Percentiles rank a stretch among this genome's conserved stretches.
phyloP scores from a whole-genome alignment of 441 rosid genomes.

The Theobroma grandiflorum region DNA sequence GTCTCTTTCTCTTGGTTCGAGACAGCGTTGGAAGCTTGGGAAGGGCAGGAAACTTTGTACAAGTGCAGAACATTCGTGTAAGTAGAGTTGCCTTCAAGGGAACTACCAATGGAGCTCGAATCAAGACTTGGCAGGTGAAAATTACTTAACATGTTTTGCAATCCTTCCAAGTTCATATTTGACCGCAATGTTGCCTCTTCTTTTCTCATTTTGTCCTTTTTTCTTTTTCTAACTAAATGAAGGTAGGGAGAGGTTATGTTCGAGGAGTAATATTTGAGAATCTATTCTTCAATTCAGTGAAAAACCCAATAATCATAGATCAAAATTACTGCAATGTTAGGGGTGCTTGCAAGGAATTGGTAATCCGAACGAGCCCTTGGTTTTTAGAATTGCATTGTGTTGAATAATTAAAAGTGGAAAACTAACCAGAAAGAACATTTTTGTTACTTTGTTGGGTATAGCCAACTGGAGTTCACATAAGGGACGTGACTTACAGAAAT shows the following conservation, averaged over 20 bases:
- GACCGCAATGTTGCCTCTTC: not conserved
- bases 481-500: constrained; percentile 25
- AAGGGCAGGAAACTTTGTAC: constrained; percentile 38
- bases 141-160: not conserved
- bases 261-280: constrained; percentile 32
- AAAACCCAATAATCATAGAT: constrained; percentile 42
- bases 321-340: constrained; percentile 40
- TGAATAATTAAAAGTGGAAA: not conserved
- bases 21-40: constrained; percentile 49
- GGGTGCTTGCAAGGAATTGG: constrained; percentile 44
- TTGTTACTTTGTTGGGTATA: constrained; percentile 6
- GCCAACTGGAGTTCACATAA: constrained; percentile 46
- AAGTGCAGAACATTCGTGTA: constrained; percentile 38
- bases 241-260: constrained; percentile 44
- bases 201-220: not conserved
- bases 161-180: not conserved
- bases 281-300: constrained; percentile 34
- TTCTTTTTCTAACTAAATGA: not conserved
- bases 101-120: constrained; percentile 47
- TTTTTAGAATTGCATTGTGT: not conserved
- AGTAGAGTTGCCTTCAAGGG: constrained; percentile 32
- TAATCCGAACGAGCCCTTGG: constrained; percentile 3
- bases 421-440: not conserved
- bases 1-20: not conserved
- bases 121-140: constrained; percentile 50